Conservation (phyloP, 352 stramenopile genomes). For the Phytophthora sansomeana region DNA sequence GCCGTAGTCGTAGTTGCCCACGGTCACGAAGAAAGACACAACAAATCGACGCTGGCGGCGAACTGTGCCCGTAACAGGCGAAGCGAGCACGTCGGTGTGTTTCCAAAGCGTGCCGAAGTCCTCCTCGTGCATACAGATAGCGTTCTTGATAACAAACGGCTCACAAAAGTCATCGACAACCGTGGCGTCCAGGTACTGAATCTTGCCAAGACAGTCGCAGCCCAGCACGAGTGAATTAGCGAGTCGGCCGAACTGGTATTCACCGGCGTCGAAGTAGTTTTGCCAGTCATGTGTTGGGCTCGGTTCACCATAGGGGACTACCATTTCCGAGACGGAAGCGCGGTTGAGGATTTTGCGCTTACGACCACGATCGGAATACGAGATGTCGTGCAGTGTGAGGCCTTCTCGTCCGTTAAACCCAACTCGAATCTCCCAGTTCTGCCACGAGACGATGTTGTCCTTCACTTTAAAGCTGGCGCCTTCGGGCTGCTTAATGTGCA, state of each 20-base stretch:
- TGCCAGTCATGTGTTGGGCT: constrained; percentile 76
- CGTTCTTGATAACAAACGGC: constrained; percentile 42
- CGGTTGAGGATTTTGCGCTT: constrained; percentile 73
- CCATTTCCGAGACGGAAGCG: constrained; percentile 84
- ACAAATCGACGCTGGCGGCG: constrained; percentile 79
- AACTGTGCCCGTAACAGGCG: constrained; percentile 45
- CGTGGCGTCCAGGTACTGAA: constrained; percentile 39
- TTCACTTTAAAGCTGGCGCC: constrained; percentile 78
- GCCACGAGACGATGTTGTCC: constrained; percentile 76
- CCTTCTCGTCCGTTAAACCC: constrained; percentile 87
- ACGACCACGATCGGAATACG: constrained; percentile 49
- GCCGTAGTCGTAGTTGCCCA: constrained; percentile 90
- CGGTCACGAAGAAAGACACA: constrained; percentile 85
- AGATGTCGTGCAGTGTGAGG: constrained; percentile 61
- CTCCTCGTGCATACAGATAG: constrained; percentile 45
- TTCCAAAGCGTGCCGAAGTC: constrained; percentile 66
- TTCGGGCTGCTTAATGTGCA: constrained; percentile 79
- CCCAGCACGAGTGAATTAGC: constrained; percentile 83
- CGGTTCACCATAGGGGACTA: constrained; percentile 85
- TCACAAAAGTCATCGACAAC: constrained; percentile 41
- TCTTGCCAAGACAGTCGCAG: constrained; percentile 64
- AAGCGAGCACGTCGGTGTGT: constrained; percentile 58
- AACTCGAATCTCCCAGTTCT: constrained; percentile 84
- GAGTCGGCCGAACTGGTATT: constrained; percentile 83
- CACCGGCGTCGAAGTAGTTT: constrained; percentile 88